These are phyloP conservation scores for Fusarium sp. DNA, from an alignment of 2,329 filamentous ascomycete species.

Conservation along the genomic window DNA sequence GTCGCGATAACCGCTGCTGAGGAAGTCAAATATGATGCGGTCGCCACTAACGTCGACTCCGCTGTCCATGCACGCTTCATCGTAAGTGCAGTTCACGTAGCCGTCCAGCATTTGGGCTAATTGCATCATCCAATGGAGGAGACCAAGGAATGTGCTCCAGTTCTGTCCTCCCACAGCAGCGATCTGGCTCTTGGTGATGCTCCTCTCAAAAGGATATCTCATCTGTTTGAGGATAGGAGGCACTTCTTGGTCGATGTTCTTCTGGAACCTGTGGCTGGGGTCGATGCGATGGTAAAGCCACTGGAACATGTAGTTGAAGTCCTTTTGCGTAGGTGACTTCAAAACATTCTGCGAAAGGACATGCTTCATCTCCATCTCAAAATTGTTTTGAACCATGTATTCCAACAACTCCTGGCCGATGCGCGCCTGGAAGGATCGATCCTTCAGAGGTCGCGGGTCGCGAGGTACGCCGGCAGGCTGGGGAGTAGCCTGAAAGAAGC, in stretches of 20 bases:
- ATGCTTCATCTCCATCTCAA: constrained; percentile 98
- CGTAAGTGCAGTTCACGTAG: constrained; percentile 84
- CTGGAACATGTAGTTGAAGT: constrained; percentile 98
- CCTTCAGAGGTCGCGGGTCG: constrained; percentile 89
- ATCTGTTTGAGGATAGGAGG: constrained; percentile 93
- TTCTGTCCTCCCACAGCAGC: constrained; percentile 96
- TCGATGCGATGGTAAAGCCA: constrained; percentile 98
- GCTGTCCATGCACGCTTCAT: constrained; percentile 89
- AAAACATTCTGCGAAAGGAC: constrained; percentile 91
- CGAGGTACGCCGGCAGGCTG: constrained; percentile 85
- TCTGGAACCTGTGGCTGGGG: constrained; percentile 92
- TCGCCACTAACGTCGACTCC: constrained; percentile 92
- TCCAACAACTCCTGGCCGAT: constrained; percentile 93
- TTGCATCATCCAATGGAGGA: constrained; percentile 99
- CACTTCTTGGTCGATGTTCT: constrained; percentile 95
- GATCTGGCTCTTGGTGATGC: constrained; percentile 96
- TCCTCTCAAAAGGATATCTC: constrained; percentile 94
- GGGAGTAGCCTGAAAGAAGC: constrained; percentile 93
- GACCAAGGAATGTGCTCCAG: constrained; percentile 93
- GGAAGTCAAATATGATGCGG: constrained; percentile 93
- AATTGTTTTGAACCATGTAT: constrained; percentile 93
- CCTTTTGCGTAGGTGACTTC: constrained; percentile 96
- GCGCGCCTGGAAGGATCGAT: constrained; percentile 83
- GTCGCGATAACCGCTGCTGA: constrained; percentile 91
- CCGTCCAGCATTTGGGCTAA: constrained; percentile 93